Percentiles rank a stretch among this genome's conserved stretches.
phyloP scores from a whole-genome alignment of 148 eudicot species.

The Gaultheria prostrata region DNA sequence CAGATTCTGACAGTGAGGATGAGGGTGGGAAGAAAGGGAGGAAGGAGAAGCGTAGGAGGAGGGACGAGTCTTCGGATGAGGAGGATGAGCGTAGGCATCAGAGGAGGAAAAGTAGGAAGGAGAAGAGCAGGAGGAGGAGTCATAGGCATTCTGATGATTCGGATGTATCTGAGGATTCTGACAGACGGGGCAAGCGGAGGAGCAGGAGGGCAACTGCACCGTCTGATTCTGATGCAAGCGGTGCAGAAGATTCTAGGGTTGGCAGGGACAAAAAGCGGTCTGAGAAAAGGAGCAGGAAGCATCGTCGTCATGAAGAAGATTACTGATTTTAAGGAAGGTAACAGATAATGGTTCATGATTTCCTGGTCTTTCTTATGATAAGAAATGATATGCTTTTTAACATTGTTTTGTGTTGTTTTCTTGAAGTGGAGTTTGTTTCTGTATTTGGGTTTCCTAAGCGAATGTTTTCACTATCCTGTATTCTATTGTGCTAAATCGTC shows the following conservation, averaged over 20 bases:
- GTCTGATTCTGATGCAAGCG: conserved; percentile 61
- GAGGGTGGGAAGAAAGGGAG: conserved; percentile 35
- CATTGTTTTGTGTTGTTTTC: not conserved
- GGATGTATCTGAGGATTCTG: conserved; percentile 51
- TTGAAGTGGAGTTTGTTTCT: not conserved
- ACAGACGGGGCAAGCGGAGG: conserved; percentile 50
- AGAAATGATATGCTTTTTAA: not conserved
- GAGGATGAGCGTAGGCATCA: conserved; percentile 46
- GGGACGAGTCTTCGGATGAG: conserved; percentile 63
- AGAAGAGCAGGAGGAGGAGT: conserved; percentile 72
- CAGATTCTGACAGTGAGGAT: conserved; percentile 49
- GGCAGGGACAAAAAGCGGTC: conserved; percentile 69
- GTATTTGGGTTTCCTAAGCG: not conserved
- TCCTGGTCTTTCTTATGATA: not conserved
- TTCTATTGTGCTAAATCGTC: not conserved
- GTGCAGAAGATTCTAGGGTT: conserved; percentile 56
- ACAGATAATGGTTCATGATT: not conserved
- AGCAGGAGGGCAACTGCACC: conserved; percentile 54
- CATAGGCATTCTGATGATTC: conserved; percentile 59
- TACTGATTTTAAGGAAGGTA: conserved; percentile 27
- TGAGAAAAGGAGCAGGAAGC: conserved; percentile 65
- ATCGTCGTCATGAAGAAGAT: conserved; percentile 30
- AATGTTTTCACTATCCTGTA: not conserved
- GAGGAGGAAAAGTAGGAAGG: conserved; percentile 68
- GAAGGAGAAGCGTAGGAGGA: conserved; percentile 46